phyloP scores from a whole-genome alignment of 805 yeast genomes.

The Candida hungchunana region DNA sequence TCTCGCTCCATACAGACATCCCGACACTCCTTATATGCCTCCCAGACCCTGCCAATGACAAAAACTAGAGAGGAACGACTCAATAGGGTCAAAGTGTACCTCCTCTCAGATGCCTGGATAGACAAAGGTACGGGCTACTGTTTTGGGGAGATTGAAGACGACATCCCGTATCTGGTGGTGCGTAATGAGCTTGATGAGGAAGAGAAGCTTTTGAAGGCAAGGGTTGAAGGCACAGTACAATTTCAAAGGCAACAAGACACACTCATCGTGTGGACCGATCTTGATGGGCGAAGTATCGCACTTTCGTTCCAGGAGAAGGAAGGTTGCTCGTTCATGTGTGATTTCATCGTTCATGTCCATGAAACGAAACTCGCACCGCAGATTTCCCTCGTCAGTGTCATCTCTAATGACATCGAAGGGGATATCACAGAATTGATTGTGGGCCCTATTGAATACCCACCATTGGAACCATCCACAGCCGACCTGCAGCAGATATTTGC shows the following conservation, averaged over 20 bases:
- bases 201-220: conserved; percentile 58
- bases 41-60: conserved; percentile 1
- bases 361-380: conserved; percentile 49
- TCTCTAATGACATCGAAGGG: conserved; percentile 39
- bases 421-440: conserved; percentile 75
- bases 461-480: conserved; percentile 42
- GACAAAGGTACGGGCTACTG: conserved; percentile 94
- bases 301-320: conserved; percentile 87
- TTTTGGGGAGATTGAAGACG: conserved; percentile 52
- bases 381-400: conserved; percentile 71
- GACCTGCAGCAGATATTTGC: conserved; percentile 52
- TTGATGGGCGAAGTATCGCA: conserved; percentile 70
- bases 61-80: conserved; percentile 34
- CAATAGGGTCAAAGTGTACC: conserved; percentile 87
- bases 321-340: conserved; percentile 83
- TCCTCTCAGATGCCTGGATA: conserved; percentile 78
- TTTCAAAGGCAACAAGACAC: conserved; percentile 95
- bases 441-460: conserved; percentile 74
- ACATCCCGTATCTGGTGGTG: conserved; percentile 61
- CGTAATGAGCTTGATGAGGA: conserved; percentile 60
- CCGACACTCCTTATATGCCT: neutral
- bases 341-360: conserved; percentile 69
- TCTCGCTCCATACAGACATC: too few relatives aligned
- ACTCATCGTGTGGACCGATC: conserved; percentile 88
- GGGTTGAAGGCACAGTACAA: conserved; percentile 69